Percentiles rank a stretch among this genome's conserved stretches.
These are phyloP conservation scores for Tolypocladium ophioglossoides DNA, from an alignment of 2,329 filamentous ascomycete species.

Conservation along the genomic window DNA sequence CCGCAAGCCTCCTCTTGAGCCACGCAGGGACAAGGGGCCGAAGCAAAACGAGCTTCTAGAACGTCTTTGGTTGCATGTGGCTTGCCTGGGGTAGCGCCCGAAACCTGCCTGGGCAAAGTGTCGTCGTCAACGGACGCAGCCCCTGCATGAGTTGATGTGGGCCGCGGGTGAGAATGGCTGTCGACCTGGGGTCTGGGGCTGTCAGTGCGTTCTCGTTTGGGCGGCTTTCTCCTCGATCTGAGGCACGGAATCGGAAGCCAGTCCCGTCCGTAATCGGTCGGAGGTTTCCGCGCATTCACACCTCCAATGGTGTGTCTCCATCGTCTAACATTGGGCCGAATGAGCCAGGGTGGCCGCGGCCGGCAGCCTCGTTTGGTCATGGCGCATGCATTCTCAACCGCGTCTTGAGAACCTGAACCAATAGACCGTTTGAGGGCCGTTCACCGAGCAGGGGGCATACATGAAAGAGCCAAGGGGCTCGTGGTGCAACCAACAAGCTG, in stretches of 20 bases:
- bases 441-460: background rate
- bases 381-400: background rate
- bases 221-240: background rate
- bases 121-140: background rate
- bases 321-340: background rate
- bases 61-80: background rate
- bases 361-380: background rate
- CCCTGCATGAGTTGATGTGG: background rate
- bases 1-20: background rate
- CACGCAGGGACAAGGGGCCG: background rate
- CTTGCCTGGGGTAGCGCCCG: background rate
- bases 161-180: background rate
- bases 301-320: background rate
- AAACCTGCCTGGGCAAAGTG: background rate
- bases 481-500: background rate
- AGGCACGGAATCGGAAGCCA: background rate
- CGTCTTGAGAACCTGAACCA: background rate
- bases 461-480: background rate
- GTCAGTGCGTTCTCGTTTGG: background rate
- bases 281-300: background rate
- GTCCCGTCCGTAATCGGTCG: background rate
- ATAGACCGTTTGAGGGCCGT: background rate
- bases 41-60: background rate
- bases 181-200: background rate
- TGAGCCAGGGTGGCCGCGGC: too few relatives aligned